Evolutionary conservation across 106 monocot genomes (phyloP).

Genomic region (Acorus calamus): DNA sequence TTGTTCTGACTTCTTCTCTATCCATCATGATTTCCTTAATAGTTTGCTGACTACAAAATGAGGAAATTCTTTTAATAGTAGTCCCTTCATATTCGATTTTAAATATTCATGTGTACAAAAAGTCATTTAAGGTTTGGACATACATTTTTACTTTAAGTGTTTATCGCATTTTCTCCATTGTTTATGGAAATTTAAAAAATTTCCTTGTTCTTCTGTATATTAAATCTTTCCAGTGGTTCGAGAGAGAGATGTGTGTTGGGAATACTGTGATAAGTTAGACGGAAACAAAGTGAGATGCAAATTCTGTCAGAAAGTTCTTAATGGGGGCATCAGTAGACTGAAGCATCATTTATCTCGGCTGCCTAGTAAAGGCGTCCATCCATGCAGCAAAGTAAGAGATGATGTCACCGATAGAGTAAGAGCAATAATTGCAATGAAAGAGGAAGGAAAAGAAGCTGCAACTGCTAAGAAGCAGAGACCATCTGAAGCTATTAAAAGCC

Average conservation of each 20-base stretch:
- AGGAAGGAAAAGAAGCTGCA: conserved; percentile 59
- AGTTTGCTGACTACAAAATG: no score
- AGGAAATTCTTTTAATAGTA: no score
- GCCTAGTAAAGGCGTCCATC: conserved; percentile 89
- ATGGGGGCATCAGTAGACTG: conserved; percentile 91
- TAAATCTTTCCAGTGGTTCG: conserved; percentile 56
- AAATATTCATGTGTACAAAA: no score
- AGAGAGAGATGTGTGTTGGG: conserved; percentile 94
- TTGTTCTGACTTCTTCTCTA: no score
- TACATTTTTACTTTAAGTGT: no score
- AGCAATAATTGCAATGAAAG: conserved; percentile 64
- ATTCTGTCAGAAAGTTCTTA: conserved; percentile 78
- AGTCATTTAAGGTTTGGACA: no score
- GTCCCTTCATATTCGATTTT: no score
- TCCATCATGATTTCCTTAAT: no score
- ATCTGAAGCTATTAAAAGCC: conserved; percentile 21
- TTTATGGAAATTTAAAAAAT: no score
- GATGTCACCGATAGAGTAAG: conserved; percentile 79
- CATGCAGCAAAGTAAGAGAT: conserved; percentile 72
- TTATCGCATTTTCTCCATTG: no score
- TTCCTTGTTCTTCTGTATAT: no score
- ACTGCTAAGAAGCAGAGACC: conserved; percentile 47
- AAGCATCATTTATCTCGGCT: conserved; percentile 83
- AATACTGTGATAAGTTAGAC: conserved; percentile 91
- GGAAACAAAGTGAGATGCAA: conserved; percentile 95